Evolutionary conservation across 2,329 filamentous ascomycete species (phyloP).

Genomic region (Teratosphaeria epicoccoides): DNA sequence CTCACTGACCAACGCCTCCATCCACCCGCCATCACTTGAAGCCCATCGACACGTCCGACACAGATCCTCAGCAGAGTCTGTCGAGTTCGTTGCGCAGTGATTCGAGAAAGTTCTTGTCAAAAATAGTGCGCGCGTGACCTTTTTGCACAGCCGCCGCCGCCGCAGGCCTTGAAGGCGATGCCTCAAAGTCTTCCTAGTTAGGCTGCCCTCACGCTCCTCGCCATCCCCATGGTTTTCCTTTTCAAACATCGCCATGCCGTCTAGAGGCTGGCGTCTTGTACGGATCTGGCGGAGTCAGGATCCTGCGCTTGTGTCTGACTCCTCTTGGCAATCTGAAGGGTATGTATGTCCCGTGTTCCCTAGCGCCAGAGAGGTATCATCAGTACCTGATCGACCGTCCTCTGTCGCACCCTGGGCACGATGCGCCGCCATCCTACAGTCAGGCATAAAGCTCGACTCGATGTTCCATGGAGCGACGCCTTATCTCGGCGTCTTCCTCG

Average conservation of each 20-base stretch:
- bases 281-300: constrained; percentile 30
- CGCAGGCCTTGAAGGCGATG: constrained; percentile 33
- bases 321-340: constrained; percentile 6
- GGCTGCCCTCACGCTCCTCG: constrained; percentile 11
- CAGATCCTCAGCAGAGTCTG: neutral
- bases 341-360: constrained; percentile 12
- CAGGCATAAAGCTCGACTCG: constrained; percentile 53
- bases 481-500: constrained; percentile 50
- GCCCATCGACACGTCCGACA: too few relatives aligned
- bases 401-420: constrained; percentile 4
- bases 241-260: constrained; percentile 16
- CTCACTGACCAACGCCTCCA: too few relatives aligned
- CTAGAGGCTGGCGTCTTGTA: constrained; percentile 32
- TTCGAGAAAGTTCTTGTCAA: constrained; percentile 1
- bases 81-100: neutral
- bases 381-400: constrained; percentile 24
- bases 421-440: constrained; percentile 30
- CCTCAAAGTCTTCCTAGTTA: neutral
- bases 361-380: constrained; percentile 36
- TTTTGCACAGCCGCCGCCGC: constrained; percentile 33
- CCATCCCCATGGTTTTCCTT: constrained; percentile 6
- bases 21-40: too few relatives aligned
- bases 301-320: constrained; percentile 2
- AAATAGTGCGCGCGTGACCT: constrained; percentile 8
- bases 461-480: constrained; percentile 49